Base-by-base conservation (phyloP, 1,139 yeast species). In the Candida tetrigidarum region DNA sequence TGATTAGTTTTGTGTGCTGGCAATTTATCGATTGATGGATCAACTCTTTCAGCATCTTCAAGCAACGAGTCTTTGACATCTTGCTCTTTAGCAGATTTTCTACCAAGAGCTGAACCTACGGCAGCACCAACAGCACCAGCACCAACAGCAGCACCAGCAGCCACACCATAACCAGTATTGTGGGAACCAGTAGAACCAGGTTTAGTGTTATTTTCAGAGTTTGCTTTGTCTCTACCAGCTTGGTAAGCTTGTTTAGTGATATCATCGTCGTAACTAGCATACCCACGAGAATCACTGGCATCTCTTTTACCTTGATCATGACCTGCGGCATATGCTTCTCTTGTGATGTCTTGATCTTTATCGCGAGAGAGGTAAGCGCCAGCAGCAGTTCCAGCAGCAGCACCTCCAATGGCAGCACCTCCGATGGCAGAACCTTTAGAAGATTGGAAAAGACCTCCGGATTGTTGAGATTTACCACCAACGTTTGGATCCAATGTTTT, bases 11-110 rank as follows among this genome's bases (percentile, higher is more conserved):
- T 48, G 43, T 62, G 65, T n/a, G 56, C 50, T 15, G 65, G 61
- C 12, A 57, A 55, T 15, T 54, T 41, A 4, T 50, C 52, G 35
- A 63, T 67, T 26, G 57, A 61, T 5, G 58, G 60, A 43, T 47
- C 55, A 14, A 49, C 46, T 12, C 52, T 53, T 29, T 51, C 64
- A 5, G 66, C 67, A 8, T 57, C 56, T 27, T 48, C 54, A 35
- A 63, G 54, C 46, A 64, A 54, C 3, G 64, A 57, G 16, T 58
- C 60, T 5, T 42, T 43, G 14, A 38, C 44, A 27, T 26, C 39
- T 42, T 15, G 16, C 9, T 34, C 26, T 39, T 29, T 33, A 9
- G 33, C 46, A 3, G 51, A 51, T 19, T 46, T 42, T 18, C 53
- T 51, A 6, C 51, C 48, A 23, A 53, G 47, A 7, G 50, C 49